Evolutionary conservation across 345 rosid species (phyloP).

Genomic region (Stellera chamaejasme): DNA sequence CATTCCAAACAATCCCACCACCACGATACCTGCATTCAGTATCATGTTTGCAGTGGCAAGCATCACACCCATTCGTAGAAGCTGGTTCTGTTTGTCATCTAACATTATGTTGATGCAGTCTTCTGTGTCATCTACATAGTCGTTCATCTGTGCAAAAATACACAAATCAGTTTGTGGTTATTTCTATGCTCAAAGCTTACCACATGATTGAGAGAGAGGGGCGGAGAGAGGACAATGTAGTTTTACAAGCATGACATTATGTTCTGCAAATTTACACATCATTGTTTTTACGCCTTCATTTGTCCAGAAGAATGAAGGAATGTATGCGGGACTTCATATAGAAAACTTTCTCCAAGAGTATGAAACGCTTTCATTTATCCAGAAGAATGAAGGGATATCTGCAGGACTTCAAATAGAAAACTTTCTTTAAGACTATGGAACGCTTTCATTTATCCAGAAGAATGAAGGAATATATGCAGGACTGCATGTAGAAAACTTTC

Average conservation of each 20-base stretch:
- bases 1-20: slow-evolving; percentile 44
- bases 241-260: background rate
- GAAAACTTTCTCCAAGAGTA: no score
- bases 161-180: background rate
- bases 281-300: background rate
- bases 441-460: background rate
- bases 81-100: slow-evolving; percentile 46
- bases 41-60: slow-evolving; percentile 37
- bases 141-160: slow-evolving; percentile 30
- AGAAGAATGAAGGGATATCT: no score
- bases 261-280: background rate
- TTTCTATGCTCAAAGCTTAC: background rate
- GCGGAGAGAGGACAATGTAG: background rate
- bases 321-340: no score
- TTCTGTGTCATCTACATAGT: slow-evolving; percentile 45
- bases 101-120: slow-evolving; percentile 53
- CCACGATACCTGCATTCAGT: slow-evolving; percentile 36
- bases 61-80: slow-evolving; percentile 49
- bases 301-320: background rate
- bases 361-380: background rate
- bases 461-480: no score
- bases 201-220: background rate
- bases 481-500: no score
- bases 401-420: no score
- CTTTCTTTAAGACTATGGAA: no score